Conservation (phyloP, 257 asterid species). For the Sherardia arvensis region DNA sequence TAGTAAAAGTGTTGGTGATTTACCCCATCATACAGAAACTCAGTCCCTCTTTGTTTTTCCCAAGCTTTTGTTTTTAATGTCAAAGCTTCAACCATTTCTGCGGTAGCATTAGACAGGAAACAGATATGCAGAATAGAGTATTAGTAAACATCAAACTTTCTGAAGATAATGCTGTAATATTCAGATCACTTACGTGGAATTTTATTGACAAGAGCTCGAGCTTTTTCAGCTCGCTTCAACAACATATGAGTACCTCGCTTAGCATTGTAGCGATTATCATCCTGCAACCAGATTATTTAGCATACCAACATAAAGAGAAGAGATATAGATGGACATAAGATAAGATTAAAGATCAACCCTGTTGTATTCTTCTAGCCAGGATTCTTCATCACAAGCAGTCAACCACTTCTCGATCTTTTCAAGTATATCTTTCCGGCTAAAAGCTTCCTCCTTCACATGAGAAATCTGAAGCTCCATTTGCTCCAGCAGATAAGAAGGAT, state of each 20-base stretch:
- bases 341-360: constrained; percentile 44
- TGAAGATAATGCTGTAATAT: neutral
- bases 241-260: constrained; percentile 84
- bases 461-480: constrained; percentile 60
- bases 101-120: neutral
- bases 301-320: constrained; percentile 1
- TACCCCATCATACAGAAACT: constrained; percentile 82
- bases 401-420: constrained; percentile 88
- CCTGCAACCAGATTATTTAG: constrained; percentile 32
- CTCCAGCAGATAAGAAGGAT: constrained; percentile 56
- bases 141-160: neutral
- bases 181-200: constrained; percentile 54
- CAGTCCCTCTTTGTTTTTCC: constrained; percentile 61
- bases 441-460: constrained; percentile 64
- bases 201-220: constrained; percentile 78
- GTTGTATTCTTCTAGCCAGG: constrained; percentile 93
- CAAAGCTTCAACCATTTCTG: constrained; percentile 71
- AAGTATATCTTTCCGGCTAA: constrained; percentile 72
- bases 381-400: constrained; percentile 78
- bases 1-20: constrained; percentile 15
- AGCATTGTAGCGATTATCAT: constrained; percentile 83
- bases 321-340: neutral
- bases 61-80: constrained; percentile 58
- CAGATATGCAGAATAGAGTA: neutral
- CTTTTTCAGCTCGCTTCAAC: constrained; percentile 92